Conservation (phyloP, 257 asterid species). For the Solanum lycopersicoides region DNA sequence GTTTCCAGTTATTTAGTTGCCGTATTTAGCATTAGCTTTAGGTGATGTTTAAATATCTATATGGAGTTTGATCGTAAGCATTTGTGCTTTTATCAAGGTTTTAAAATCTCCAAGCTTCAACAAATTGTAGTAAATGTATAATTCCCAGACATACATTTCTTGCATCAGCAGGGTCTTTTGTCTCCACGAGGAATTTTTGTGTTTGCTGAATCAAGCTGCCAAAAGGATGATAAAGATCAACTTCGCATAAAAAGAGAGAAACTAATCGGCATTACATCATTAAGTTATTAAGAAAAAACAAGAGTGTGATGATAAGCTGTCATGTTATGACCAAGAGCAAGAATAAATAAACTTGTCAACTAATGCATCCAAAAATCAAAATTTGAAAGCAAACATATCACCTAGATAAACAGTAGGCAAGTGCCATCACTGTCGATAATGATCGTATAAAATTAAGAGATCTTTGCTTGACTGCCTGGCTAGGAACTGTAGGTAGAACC, state of each 20-base stretch:
- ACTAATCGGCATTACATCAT: not conserved
- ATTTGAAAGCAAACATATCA: conserved; percentile 9
- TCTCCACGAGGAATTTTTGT: conserved; percentile 81
- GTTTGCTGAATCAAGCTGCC: conserved; percentile 84
- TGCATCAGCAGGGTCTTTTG: conserved; percentile 54
- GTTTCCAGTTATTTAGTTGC: conserved; percentile 9
- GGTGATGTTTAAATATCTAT: not conserved
- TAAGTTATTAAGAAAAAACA: not conserved
- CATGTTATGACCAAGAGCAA: not conserved
- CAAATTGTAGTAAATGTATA: not conserved
- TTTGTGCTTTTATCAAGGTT: not conserved
- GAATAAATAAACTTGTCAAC: not conserved
- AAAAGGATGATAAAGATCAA: not conserved
- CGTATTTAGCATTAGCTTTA: not conserved
- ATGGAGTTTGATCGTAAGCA: not conserved
- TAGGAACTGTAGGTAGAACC: conserved; percentile 66
- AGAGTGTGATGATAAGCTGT: not conserved
- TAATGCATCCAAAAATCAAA: not conserved
- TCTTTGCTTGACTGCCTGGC: conserved; percentile 75
- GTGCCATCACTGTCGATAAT: conserved; percentile 83
- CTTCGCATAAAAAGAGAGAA: not conserved
- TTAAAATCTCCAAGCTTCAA: not conserved
- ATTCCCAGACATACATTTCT: conserved; percentile 43
- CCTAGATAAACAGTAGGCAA: conserved; percentile 91
- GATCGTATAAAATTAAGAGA: conserved; percentile 75